Percentiles rank a stretch among this genome's conserved stretches.
phyloP scores from a whole-genome alignment of 2,329 filamentous ascomycete genomes.

The Neofusicoccum ribis region DNA sequence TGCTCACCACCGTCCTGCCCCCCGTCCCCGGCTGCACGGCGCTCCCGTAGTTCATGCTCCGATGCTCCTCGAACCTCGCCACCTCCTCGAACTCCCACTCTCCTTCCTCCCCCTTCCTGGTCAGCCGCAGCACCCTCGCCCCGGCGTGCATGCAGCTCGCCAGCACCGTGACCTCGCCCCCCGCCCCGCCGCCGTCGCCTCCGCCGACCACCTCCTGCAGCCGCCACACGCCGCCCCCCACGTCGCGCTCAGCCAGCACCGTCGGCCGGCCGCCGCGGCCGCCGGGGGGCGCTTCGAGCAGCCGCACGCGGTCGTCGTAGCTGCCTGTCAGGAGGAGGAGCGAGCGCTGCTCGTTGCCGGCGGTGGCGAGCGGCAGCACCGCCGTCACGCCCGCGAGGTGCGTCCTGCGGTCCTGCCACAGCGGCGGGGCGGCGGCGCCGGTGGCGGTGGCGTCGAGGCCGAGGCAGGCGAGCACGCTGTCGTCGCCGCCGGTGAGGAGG shows the following conservation, averaged over 20 bases:
- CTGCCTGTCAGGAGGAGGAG: constrained; percentile 77
- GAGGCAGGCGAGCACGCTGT: constrained; percentile 57
- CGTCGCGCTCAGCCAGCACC: constrained; percentile 62
- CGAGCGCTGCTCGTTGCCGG: constrained; percentile 33
- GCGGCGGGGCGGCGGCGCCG: neutral
- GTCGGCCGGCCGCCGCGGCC: constrained; percentile 39
- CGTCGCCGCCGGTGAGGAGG: constrained; percentile 74
- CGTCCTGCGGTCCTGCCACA: constrained; percentile 53
- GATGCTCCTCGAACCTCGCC: constrained; percentile 76
- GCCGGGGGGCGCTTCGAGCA: constrained; percentile 52
- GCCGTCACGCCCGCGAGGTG: constrained; percentile 86
- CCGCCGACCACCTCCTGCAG: constrained; percentile 59
- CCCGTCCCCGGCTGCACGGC: constrained; percentile 60
- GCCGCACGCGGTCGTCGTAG: constrained; percentile 81
- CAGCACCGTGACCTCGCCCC: too few species aligned
- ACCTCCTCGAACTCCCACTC: constrained; percentile 66
- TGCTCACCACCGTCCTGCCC: constrained; percentile 59
- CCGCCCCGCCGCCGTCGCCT: constrained; percentile 7
- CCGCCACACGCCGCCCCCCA: constrained; percentile 86
- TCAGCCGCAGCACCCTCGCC: constrained; percentile 61
- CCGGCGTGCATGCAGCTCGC: constrained; percentile 93
- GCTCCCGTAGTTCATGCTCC: constrained; percentile 94
- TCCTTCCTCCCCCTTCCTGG: constrained; percentile 28
- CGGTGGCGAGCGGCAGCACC: constrained; percentile 67
- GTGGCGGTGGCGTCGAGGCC: constrained; percentile 27